Evolutionary conservation across 352 stramenopile genomes (phyloP).

Genomic region (Pythium periplocum): DNA sequence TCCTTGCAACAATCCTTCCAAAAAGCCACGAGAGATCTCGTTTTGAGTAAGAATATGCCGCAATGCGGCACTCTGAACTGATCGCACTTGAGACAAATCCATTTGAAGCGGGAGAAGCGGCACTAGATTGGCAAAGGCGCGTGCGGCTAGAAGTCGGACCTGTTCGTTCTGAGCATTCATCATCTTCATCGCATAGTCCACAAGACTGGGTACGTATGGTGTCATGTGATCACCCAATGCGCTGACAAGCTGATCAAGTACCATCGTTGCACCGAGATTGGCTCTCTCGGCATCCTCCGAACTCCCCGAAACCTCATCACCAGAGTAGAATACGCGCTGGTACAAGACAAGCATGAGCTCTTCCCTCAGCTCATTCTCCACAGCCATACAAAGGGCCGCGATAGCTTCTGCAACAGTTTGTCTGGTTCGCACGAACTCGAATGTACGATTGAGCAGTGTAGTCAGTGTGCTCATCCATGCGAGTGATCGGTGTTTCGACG

Average conservation of each 20-base stretch:
- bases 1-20: slow-evolving; percentile 53
- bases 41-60: slow-evolving; percentile 35
- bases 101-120: slow-evolving; percentile 71
- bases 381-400: slow-evolving; percentile 22
- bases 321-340: slow-evolving; percentile 28
- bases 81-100: slow-evolving; percentile 33
- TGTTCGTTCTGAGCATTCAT: slow-evolving; percentile 44
- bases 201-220: slow-evolving; percentile 58
- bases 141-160: slow-evolving; percentile 43
- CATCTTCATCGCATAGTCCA: slow-evolving; percentile 61
- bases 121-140: slow-evolving; percentile 66
- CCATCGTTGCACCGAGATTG: slow-evolving; percentile 42
- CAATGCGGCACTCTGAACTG: slow-evolving; percentile 10
- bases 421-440: slow-evolving; percentile 21
- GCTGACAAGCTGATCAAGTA: slow-evolving; percentile 47
- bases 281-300: not conserved
- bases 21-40: slow-evolving; percentile 54
- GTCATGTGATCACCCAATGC: slow-evolving; percentile 28
- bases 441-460: slow-evolving; percentile 20
- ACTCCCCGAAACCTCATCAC: too few relatives aligned
- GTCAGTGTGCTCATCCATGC: slow-evolving; percentile 38
- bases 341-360: slow-evolving; percentile 37
- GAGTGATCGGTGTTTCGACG: slow-evolving; percentile 27
- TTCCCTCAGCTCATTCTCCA: not conserved
- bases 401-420: slow-evolving; percentile 33